Conservation (phyloP, 176 grass and related monocot species). For the Pharus latifolius region DNA sequence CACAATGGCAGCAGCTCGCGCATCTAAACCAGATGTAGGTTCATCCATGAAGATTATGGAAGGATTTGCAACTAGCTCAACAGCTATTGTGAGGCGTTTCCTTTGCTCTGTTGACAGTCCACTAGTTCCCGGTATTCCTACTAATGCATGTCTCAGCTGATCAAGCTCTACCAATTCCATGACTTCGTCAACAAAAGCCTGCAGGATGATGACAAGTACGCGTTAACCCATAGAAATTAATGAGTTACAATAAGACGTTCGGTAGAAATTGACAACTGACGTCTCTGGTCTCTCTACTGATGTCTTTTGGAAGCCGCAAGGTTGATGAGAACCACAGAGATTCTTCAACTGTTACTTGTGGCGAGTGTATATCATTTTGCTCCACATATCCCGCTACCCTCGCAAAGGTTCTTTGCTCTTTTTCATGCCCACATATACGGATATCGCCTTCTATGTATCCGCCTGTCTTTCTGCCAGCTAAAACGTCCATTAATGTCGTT, state of each 20-base stretch:
- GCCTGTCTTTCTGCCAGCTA: constrained; percentile 65
- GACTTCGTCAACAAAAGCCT: constrained; percentile 74
- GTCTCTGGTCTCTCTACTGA: constrained; percentile 37
- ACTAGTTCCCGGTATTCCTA: constrained; percentile 51
- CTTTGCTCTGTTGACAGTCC: constrained; percentile 77
- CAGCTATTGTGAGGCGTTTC: constrained; percentile 74
- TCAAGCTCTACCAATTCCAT: constrained; percentile 73
- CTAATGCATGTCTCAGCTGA: constrained; percentile 48
- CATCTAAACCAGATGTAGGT: constrained; percentile 71
- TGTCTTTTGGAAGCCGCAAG: constrained; percentile 50
- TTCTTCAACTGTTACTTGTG: constrained; percentile 79
- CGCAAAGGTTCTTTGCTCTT: constrained; percentile 65
- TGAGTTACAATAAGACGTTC: background rate
- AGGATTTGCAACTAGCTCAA: constrained; percentile 80
- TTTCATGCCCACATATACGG: constrained; percentile 51
- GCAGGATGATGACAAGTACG: background rate
- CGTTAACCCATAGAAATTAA: background rate
- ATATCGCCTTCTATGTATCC: constrained; percentile 71
- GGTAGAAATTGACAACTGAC: constrained; percentile 3
- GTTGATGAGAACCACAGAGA: constrained; percentile 66
- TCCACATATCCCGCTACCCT: constrained; percentile 84
- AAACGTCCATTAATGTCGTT: constrained; percentile 74
- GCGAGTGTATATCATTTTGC: constrained; percentile 76
- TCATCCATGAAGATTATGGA: constrained; percentile 84
- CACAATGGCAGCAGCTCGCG: constrained; percentile 66